Percentiles rank a stretch among this genome's conserved stretches.
phyloP scores from a whole-genome alignment of 2,329 filamentous ascomycete genomes.

The Fusarium sp. region DNA sequence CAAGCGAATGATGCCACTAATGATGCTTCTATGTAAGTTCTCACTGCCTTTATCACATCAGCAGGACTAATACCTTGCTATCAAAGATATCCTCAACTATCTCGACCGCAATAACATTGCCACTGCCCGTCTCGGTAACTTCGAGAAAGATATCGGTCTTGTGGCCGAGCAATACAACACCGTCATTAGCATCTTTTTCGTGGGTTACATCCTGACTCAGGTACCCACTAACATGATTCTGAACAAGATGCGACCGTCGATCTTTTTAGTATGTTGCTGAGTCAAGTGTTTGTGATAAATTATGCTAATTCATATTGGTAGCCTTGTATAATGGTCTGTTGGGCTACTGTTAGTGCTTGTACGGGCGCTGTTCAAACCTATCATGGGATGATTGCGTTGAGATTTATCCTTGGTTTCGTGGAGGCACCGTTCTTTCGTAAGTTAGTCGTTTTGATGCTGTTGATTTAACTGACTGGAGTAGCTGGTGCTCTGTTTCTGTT shows the following conservation, averaged over 20 bases:
- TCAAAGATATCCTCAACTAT: conserved; percentile 10
- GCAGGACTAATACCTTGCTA: not conserved
- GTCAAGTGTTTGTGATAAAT: not conserved
- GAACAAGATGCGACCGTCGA: conserved; percentile 64
- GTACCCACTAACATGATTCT: conserved; percentile 63
- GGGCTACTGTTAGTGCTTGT: conserved; percentile 51
- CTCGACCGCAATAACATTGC: conserved; percentile 29
- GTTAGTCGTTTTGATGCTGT: not conserved
- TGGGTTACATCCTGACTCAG: conserved; percentile 63
- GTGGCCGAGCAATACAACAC: conserved; percentile 19
- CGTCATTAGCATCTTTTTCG: conserved; percentile 62
- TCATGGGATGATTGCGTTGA: conserved; percentile 5
- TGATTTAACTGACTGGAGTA: not conserved
- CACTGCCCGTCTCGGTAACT: conserved; percentile 17
- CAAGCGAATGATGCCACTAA: conserved; percentile 24
- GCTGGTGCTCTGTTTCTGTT: conserved; percentile 11
- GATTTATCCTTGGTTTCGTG: conserved; percentile 20
- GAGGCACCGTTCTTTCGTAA: conserved; percentile 16
- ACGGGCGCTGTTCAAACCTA: conserved; percentile 9
- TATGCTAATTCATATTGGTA: not conserved
- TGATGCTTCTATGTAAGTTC: conserved; percentile 10
- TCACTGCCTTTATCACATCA: accelerated
- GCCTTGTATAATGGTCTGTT: conserved; percentile 11
- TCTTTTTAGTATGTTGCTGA: conserved; percentile 46
- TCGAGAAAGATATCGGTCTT: conserved; percentile 24